Conservation (phyloP, 805 yeast genomes). For the Lipomyces mesembrius region DNA sequence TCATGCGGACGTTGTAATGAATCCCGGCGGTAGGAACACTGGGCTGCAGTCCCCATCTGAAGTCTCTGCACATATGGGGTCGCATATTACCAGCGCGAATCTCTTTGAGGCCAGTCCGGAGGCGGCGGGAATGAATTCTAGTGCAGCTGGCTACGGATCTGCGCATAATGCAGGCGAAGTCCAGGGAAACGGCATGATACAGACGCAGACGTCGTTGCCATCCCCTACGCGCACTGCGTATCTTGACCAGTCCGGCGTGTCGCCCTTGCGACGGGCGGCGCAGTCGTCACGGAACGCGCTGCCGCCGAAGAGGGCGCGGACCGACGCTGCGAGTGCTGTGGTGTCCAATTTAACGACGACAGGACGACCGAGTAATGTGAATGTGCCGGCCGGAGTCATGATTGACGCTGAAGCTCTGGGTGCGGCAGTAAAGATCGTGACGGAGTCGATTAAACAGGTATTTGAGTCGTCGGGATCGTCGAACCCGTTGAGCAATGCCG, state of each 20-base stretch:
- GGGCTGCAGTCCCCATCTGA: not conserved
- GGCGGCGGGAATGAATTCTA: conserved; percentile 1
- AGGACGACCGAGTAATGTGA: not conserved
- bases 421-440: conserved; percentile 18
- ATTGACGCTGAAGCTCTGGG: conserved; percentile 17
- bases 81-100: not conserved
- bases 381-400: not conserved
- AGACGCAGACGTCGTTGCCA: not conserved
- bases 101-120: conserved; percentile 4
- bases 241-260: not conserved
- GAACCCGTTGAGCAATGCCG: not conserved
- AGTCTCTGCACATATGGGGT: conserved; percentile 1
- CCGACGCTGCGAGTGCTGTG: not conserved
- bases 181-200: not conserved
- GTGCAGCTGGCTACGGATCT: not conserved
- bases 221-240: not conserved
- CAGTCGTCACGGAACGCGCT: not conserved
- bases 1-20: not conserved
- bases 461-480: conserved; percentile 10
- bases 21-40: not conserved
- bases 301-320: not conserved
- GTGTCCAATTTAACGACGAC: not conserved
- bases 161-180: not conserved
- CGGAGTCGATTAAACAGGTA: conserved; percentile 19
- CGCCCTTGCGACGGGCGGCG: not conserved